Evolutionary conservation across 805 yeast species (phyloP).

Genomic region (Teunomyces aglyptinius): DNA sequence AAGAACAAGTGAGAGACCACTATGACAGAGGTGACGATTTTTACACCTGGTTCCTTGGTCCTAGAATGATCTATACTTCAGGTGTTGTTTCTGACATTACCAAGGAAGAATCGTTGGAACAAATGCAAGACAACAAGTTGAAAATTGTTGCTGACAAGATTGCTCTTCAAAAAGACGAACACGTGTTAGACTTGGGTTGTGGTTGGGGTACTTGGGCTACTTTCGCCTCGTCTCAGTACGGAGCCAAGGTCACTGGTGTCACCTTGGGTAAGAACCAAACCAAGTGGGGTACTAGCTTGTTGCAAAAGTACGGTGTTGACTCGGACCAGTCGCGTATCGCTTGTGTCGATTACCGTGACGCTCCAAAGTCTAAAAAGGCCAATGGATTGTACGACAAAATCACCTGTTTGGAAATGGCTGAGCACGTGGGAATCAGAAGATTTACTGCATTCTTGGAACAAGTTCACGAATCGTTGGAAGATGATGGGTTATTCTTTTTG

Average conservation of each 20-base stretch:
- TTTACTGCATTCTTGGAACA: conserved; percentile 73
- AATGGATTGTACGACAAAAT: conserved; percentile 70
- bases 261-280: conserved; percentile 91
- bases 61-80: conserved; percentile 90
- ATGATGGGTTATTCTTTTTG: conserved; percentile 82
- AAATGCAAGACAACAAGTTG: conserved; percentile 86
- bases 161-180: conserved; percentile 68
- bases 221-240: conserved; percentile 76
- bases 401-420: conserved; percentile 92
- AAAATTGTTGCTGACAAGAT: conserved; percentile 86
- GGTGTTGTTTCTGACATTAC: conserved; percentile 71
- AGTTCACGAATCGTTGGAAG: conserved; percentile 84
- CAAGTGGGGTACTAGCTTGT: conserved; percentile 75
- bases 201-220: conserved; percentile 96
- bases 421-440: conserved; percentile 91
- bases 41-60: conserved; percentile 91
- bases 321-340: conserved; percentile 70
- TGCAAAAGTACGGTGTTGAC: conserved; percentile 66
- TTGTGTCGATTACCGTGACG: conserved; percentile 87
- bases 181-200: conserved; percentile 82
- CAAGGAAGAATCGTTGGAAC: conserved; percentile 65
- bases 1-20: conserved; percentile 93
- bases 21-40: conserved; percentile 96
- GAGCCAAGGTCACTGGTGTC: conserved; percentile 85
- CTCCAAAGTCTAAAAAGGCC: conserved; percentile 60